Percentiles rank a stretch among this genome's conserved stretches.
phyloP scores from a whole-genome alignment of 441 rosid genomes.

The Populus tomentosa region DNA sequence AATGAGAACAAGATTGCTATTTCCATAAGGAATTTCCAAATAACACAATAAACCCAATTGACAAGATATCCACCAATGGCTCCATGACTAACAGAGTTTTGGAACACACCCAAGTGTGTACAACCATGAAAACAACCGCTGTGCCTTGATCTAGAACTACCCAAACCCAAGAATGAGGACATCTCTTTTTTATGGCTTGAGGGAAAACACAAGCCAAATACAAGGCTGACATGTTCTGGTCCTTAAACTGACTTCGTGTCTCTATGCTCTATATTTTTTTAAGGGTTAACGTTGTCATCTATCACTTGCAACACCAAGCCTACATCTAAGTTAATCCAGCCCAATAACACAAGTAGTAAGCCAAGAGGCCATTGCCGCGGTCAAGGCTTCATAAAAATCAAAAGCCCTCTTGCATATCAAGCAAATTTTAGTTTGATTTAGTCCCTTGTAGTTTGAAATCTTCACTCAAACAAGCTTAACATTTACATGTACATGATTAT shows the following conservation, averaged over 20 bases:
- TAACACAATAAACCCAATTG: background rate
- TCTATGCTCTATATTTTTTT: background rate
- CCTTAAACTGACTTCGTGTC: background rate
- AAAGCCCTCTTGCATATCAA: background rate
- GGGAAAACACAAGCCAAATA: background rate
- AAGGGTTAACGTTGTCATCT: background rate
- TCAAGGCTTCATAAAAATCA: background rate
- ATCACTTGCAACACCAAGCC: background rate
- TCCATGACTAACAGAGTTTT: background rate
- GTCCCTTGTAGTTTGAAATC: background rate
- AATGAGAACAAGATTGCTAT: background rate
- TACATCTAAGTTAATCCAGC: background rate
- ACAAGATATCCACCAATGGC: background rate
- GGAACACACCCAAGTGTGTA: background rate
- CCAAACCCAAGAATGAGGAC: background rate
- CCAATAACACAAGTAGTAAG: background rate
- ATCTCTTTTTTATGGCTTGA: background rate
- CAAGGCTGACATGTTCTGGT: background rate
- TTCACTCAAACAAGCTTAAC: background rate
- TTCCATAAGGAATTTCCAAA: too few species aligned
- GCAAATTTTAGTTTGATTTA: background rate
- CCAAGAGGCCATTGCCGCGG: background rate
- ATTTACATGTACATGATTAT: background rate
- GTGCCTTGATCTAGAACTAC: background rate
- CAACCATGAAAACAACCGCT: background rate